Percentiles rank a stretch among this genome's conserved stretches.
These are phyloP conservation scores for Raphanus raphanistrum DNA, from an alignment of 345 rosid species.

Conservation along the genomic window DNA sequence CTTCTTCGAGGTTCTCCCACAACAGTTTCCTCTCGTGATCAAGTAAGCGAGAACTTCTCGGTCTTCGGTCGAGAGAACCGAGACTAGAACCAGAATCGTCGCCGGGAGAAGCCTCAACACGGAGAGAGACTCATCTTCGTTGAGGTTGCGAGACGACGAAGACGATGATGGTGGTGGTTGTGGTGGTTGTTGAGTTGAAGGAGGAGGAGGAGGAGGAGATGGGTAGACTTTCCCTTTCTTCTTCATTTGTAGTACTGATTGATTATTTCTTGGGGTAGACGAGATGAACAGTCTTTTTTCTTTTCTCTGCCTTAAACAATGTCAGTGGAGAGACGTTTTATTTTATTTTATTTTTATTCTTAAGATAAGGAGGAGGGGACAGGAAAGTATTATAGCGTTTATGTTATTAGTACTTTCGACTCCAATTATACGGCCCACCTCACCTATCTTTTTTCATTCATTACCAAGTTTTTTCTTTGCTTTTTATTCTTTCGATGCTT, in stretches of 20 bases:
- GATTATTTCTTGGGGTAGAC: conserved; percentile 4
- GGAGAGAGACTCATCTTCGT: conserved; percentile 49
- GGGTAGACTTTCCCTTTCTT: conserved; percentile 90
- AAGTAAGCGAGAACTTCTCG: conserved; percentile 88
- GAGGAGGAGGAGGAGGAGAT: conserved; percentile 44
- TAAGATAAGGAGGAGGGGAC: conserved; percentile 18
- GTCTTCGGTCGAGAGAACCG: conserved; percentile 68
- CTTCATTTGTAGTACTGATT: conserved; percentile 59
- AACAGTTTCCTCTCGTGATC: conserved; percentile 48
- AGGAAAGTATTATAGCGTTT: not conserved
- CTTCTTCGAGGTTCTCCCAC: conserved; percentile 35
- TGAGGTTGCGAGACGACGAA: conserved; percentile 2
- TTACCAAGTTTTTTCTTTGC: not conserved
- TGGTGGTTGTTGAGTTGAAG: not conserved
- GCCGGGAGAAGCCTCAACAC: conserved; percentile 69
- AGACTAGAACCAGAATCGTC: conserved; percentile 65
- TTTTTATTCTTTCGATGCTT: conserved; percentile 8
- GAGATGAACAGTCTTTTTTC: conserved; percentile 27
- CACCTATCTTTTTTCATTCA: not conserved
- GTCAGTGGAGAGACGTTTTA: conserved; percentile 20
- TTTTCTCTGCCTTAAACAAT: conserved; percentile 14
- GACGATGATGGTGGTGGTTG: not conserved
- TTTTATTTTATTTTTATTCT: not conserved
- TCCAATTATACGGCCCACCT: conserved; percentile 32
- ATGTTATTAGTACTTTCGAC: not conserved